These are phyloP conservation scores for Pythium vanterpoolii DNA, from an alignment of 352 stramenopile species.

Conservation along the genomic window DNA sequence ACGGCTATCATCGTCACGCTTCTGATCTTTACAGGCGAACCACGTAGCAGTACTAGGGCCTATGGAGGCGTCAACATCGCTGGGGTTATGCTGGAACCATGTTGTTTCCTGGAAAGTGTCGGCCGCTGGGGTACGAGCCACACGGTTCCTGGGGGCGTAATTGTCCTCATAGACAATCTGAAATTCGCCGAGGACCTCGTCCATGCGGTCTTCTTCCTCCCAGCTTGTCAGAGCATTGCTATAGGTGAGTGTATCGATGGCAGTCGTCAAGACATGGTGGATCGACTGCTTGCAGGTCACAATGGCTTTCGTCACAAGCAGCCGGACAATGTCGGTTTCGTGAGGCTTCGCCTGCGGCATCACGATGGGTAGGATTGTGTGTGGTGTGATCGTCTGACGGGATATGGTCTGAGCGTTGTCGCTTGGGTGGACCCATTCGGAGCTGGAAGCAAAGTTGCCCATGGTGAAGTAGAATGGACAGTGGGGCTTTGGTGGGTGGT, in stretches of 20 bases:
- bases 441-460: constrained; percentile 27
- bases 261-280: constrained; percentile 5
- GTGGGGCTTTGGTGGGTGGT: constrained; percentile 11
- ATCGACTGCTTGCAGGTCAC: constrained; percentile 16
- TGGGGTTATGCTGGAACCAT: constrained; percentile 13
- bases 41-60: not conserved
- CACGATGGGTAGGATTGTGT: not conserved
- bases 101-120: constrained; percentile 10
- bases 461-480: constrained; percentile 5
- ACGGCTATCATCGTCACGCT: constrained; percentile 5
- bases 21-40: not conserved
- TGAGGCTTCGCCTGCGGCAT: not conserved
- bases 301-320: constrained; percentile 14
- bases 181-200: constrained; percentile 30
- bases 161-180: constrained; percentile 26
- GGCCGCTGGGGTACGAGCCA: not conserved
- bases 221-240: not conserved
- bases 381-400: constrained; percentile 6
- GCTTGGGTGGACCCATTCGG: constrained; percentile 11
- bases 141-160: constrained; percentile 4
- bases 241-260: not conserved
- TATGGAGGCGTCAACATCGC: constrained; percentile 5
- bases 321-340: constrained; percentile 3
- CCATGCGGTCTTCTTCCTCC: constrained; percentile 7
- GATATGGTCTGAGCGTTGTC: not conserved